Evolutionary conservation across 2,329 filamentous ascomycete species (phyloP), one percentile per base, ranked within the genome.

Genomic region (Claviceps quebecensis): DNA sequence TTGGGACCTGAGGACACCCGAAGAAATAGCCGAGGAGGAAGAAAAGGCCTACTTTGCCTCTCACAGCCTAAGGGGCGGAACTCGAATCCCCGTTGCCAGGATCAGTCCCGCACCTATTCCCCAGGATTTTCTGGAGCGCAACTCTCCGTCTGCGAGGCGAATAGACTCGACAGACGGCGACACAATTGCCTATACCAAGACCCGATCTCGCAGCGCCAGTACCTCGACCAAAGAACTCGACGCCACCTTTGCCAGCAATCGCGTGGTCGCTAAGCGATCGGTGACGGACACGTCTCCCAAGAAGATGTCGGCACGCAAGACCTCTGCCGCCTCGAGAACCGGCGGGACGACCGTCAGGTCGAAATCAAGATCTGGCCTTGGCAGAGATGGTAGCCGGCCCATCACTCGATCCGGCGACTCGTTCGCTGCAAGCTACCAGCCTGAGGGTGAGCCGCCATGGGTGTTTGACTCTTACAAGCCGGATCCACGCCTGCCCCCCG

Each of bases 391-490:
- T 55, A 66, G 67, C 37, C 75, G 81, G 14, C 82, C 83, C 19
- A 70, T 73, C 3, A 86, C 83, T 1, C 74, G 81, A 54, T 80
- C 79, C 6, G 81, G 81, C 19, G 78, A 78, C 53, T 57, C 75
- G 34, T 66, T 69, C 43, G 60, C 68, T 36, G 64, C 60, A 66
- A 61, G 66, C 74, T 79, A 87, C 62, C 79, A 83, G 43, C 90
- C 90, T 0, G 93, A 97, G 71, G 93, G 93, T 19, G 91, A 97
- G 50, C 89, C 93, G 9, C 93, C 93, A 49, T 98, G 93, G 93
- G 79, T 97, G 68, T 80, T 93, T 45, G 87, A 86, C 22, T 88
- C 95, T 68, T 98, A 96, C 68, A 95, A 94, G 62, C 93, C 93
- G 0, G 93, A 98, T 63, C 93, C 93, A 34, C 84, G 89, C 54